Evolutionary conservation across 805 yeast genomes (phyloP).

Genomic region (Priceomyces castillae): DNA sequence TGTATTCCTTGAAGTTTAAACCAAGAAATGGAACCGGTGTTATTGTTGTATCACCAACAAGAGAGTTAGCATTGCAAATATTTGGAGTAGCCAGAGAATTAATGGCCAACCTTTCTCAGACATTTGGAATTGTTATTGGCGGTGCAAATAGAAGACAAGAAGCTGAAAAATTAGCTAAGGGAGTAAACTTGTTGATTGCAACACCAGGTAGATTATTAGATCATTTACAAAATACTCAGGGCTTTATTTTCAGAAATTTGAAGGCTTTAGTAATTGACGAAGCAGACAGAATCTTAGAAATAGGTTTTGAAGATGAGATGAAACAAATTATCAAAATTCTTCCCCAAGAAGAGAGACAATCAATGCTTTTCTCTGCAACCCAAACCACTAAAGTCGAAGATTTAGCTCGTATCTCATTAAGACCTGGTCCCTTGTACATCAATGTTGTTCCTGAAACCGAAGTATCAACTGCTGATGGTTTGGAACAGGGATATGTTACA

Average conservation of each 20-base stretch:
- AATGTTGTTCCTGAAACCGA: constrained; percentile 85
- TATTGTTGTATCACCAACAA: constrained; percentile 91
- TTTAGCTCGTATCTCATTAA: constrained; percentile 90
- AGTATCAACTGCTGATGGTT: constrained; percentile 90
- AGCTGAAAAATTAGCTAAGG: constrained; percentile 90
- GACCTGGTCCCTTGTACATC: constrained; percentile 90
- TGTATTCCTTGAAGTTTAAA: constrained; percentile 87
- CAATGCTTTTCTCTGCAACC: constrained; percentile 98
- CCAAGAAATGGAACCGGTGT: constrained; percentile 99
- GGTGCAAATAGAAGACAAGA: constrained; percentile 98
- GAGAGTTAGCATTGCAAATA: constrained; percentile 96
- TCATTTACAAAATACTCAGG: constrained; percentile 93
- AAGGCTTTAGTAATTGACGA: constrained; percentile 95
- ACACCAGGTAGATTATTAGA: constrained; percentile 97
- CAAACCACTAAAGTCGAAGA: constrained; percentile 99
- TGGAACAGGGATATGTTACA: constrained; percentile 97
- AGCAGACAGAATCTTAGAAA: constrained; percentile 96
- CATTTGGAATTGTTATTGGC: constrained; percentile 95
- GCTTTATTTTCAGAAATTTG: constrained; percentile 90
- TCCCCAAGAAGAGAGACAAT: constrained; percentile 90
- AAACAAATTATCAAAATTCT: constrained; percentile 89
- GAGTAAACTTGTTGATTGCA: constrained; percentile 91
- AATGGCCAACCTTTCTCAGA: constrained; percentile 87
- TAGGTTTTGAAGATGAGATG: constrained; percentile 99
- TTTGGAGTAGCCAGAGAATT: constrained; percentile 97